These are phyloP conservation scores for Poa pratensis DNA, from an alignment of 176 grass and related monocot genomes.

Conservation along the genomic window DNA sequence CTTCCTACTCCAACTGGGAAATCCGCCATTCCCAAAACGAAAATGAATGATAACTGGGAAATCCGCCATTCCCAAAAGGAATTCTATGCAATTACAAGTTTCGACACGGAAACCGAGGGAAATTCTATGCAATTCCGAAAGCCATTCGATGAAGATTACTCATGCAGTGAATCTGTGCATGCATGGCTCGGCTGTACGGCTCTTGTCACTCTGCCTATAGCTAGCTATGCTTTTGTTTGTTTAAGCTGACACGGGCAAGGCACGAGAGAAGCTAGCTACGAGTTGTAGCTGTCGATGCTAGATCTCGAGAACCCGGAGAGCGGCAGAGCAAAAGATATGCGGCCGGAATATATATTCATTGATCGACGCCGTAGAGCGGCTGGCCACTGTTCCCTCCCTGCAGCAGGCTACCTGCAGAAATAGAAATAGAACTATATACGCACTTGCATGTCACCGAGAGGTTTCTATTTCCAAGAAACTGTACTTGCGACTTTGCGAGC, in stretches of 20 bases:
- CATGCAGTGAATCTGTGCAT: neutral
- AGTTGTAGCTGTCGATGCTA: slow-evolving; percentile 37
- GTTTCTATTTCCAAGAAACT: slow-evolving; percentile 47
- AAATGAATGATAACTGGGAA: neutral
- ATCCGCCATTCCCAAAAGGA: no score
- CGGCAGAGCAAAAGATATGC: slow-evolving; percentile 37
- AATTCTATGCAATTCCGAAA: neutral
- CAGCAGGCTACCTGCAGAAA: neutral
- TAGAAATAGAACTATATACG: slow-evolving; percentile 41
- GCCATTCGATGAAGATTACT: neutral
- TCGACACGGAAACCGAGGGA: neutral
- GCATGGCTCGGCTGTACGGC: neutral
- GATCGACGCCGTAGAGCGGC: slow-evolving; percentile 27
- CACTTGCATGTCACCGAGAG: slow-evolving; percentile 3
- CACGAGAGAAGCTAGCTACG: slow-evolving; percentile 11
- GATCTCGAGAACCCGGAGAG: slow-evolving; percentile 24
- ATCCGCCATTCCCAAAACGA: neutral
- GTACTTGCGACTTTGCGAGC: slow-evolving; percentile 16
- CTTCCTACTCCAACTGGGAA: neutral
- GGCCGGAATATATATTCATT: slow-evolving; percentile 25
- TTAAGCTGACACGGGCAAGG: slow-evolving; percentile 14
- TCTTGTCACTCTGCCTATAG: neutral
- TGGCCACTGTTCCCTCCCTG: slow-evolving; percentile 38
- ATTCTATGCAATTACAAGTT: no score
- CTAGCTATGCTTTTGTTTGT: slow-evolving; percentile 43